phyloP scores from a whole-genome alignment of 768 basidiomycete species.

The button mushroom (Agaricus bisporus) region DNA sequence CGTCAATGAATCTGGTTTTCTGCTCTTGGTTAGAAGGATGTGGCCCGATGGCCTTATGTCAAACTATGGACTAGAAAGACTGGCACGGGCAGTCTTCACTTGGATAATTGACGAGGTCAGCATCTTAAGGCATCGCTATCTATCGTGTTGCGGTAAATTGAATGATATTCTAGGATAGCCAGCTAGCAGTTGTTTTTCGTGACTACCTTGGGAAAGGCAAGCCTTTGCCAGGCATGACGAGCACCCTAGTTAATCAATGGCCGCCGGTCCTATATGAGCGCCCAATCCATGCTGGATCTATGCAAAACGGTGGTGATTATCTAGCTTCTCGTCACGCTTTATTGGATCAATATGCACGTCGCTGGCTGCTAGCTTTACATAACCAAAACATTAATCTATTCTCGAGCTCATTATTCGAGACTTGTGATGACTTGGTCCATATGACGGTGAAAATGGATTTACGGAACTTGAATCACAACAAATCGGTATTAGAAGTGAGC shows the following conservation, averaged over 20 bases:
- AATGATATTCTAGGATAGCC: conserved; percentile 46
- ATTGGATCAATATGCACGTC: conserved; percentile 47
- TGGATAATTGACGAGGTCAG: conserved; percentile 76
- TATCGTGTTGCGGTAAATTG: not conserved
- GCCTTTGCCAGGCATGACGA: conserved; percentile 56
- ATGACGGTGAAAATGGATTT: not conserved
- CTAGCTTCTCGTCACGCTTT: conserved; percentile 52
- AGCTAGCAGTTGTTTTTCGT: conserved; percentile 58
- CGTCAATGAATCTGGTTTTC: conserved; percentile 67
- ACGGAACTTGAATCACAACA: conserved; percentile 1
- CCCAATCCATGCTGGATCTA: conserved; percentile 28
- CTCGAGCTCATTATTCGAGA: conserved; percentile 43
- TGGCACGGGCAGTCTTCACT: conserved; percentile 48
- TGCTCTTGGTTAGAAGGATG: conserved; percentile 61
- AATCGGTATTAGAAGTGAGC: conserved; percentile 10
- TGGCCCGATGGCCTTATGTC: conserved; percentile 74
- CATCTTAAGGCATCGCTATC: not conserved
- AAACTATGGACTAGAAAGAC: conserved; percentile 59
- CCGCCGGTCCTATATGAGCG: conserved; percentile 36
- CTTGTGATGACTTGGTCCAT: conserved; percentile 41
- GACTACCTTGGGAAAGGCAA: conserved; percentile 57
- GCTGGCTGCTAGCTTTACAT: conserved; percentile 70
- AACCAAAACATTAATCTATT: conserved; percentile 52
- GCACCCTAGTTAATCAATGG: conserved; percentile 45
- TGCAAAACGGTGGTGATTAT: conserved; percentile 67